These are phyloP conservation scores for Zygotorulaspora sp. DNA, from an alignment of 805 yeast genomes.

Conservation along the genomic window DNA sequence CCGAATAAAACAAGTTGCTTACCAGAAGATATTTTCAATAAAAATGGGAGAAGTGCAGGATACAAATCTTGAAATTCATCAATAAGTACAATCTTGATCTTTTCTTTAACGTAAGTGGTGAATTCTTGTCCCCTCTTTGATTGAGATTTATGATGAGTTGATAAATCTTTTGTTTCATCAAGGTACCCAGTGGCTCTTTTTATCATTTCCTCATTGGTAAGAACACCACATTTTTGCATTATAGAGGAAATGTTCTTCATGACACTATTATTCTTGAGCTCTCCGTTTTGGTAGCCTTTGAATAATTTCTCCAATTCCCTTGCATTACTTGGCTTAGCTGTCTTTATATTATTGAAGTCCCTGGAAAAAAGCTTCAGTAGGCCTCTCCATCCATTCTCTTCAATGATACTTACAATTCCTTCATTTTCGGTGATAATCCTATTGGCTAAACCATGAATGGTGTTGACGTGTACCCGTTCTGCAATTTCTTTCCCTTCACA, in stretches of 20 bases:
- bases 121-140: conserved; percentile 4
- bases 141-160: background rate
- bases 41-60: conserved; percentile 44
- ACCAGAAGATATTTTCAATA: conserved; percentile 36
- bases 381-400: conserved; percentile 51
- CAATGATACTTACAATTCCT: conserved; percentile 42
- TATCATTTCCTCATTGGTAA: conserved; percentile 34
- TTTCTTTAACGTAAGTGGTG: conserved; percentile 13
- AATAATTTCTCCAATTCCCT: conserved; percentile 21
- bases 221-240: conserved; percentile 35
- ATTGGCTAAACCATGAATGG: conserved; percentile 64
- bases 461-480: conserved; percentile 41
- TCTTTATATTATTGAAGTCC: conserved; percentile 16
- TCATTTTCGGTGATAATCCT: conserved; percentile 41
- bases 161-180: conserved; percentile 1
- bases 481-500: conserved; percentile 16
- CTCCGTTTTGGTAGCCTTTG: conserved; percentile 15
- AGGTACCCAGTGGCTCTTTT: conserved; percentile 21
- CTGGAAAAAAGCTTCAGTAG: conserved; percentile 37
- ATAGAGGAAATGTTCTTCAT: conserved; percentile 27
- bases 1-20: conserved; percentile 66
- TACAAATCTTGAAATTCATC: conserved; percentile 77
- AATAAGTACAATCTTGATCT: conserved; percentile 46
- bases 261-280: conserved; percentile 9
- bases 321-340: conserved; percentile 11